Evolutionary conservation across 768 basidiomycete genomes (phyloP).

Genomic region (Auriscalpium vulgare): DNA sequence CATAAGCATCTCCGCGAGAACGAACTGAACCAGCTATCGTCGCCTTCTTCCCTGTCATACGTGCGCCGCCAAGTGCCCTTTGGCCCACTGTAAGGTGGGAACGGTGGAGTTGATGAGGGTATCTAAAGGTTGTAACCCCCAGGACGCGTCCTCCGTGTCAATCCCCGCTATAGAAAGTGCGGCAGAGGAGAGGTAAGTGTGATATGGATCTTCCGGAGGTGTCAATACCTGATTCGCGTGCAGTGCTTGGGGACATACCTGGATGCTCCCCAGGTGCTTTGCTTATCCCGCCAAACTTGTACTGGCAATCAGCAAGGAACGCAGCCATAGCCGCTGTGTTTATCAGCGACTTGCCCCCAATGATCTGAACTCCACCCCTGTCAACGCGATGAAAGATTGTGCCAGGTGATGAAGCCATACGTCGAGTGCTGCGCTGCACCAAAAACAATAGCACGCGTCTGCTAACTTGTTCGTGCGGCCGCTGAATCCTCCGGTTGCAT

Average conservation of each 20-base stretch:
- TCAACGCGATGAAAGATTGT: neutral
- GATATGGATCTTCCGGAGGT: conserved; percentile 69
- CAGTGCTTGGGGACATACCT: conserved; percentile 36
- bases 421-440: conserved; percentile 77
- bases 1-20: too few relatives aligned
- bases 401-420: conserved; percentile 34
- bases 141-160: conserved; percentile 26
- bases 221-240: neutral
- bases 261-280: conserved; percentile 77
- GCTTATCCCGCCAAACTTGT: conserved; percentile 80
- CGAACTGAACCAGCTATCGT: too few relatives aligned
- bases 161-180: conserved; percentile 49
- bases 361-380: conserved; percentile 43
- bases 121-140: conserved; percentile 56
- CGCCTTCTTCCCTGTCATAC: too few relatives aligned
- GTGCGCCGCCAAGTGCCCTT: conserved; percentile 26
- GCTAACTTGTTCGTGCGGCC: conserved; percentile 83
- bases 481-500: conserved; percentile 64
- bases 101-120: conserved; percentile 62
- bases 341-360: conserved; percentile 52
- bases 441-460: conserved; percentile 96
- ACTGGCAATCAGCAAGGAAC: conserved; percentile 76
- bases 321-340: conserved; percentile 44
- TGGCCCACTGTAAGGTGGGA: conserved; percentile 63
- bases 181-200: conserved; percentile 87